phyloP scores from a whole-genome alignment of 2,329 filamentous ascomycete species.

The Ceratocystis cubensis region DNA sequence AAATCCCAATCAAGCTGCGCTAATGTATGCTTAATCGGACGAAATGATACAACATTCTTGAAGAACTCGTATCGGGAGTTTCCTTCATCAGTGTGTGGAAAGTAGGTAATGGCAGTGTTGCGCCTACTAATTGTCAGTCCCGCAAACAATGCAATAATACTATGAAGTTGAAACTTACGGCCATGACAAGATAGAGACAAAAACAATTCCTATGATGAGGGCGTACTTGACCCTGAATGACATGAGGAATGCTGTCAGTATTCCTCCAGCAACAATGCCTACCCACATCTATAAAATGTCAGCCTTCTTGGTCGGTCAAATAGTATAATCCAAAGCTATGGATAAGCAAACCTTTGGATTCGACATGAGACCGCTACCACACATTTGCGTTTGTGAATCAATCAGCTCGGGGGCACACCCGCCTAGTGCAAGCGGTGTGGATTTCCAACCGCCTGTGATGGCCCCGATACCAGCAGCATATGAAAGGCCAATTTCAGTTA shows the following conservation, averaged over 20 bases:
- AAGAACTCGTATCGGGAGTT: conserved; percentile 58
- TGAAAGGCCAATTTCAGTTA: conserved; percentile 54
- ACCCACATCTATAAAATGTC: conserved; percentile 58
- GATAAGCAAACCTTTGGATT: conserved; percentile 49
- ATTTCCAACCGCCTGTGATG: conserved; percentile 52
- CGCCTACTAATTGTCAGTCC: conserved; percentile 34
- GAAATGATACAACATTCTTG: conserved; percentile 58
- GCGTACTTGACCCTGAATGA: conserved; percentile 63
- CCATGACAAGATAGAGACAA: conserved; percentile 65
- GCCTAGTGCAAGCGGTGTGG: conserved; percentile 63
- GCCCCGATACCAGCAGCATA: conserved; percentile 74
- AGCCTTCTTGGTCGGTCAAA: conserved; percentile 2
- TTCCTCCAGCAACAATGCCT: conserved; percentile 66
- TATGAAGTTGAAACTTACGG: conserved; percentile 37
- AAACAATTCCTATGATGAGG: conserved; percentile 58
- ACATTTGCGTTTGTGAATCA: conserved; percentile 36
- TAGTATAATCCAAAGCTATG: background rate
- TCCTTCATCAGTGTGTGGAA: conserved; percentile 53
- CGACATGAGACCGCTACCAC: conserved; percentile 54
- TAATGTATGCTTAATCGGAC: conserved; percentile 52
- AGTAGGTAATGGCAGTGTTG: conserved; percentile 58
- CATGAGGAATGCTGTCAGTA: conserved; percentile 71
- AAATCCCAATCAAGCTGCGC: conserved; percentile 56
- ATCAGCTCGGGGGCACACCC: conserved; percentile 53
- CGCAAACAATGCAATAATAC: background rate